Percentiles rank a stretch among this genome's conserved stretches.
These are phyloP conservation scores for Blepharisma stoltei DNA, from an alignment of 73 alveolate genomes.

Conservation along the genomic window DNA sequence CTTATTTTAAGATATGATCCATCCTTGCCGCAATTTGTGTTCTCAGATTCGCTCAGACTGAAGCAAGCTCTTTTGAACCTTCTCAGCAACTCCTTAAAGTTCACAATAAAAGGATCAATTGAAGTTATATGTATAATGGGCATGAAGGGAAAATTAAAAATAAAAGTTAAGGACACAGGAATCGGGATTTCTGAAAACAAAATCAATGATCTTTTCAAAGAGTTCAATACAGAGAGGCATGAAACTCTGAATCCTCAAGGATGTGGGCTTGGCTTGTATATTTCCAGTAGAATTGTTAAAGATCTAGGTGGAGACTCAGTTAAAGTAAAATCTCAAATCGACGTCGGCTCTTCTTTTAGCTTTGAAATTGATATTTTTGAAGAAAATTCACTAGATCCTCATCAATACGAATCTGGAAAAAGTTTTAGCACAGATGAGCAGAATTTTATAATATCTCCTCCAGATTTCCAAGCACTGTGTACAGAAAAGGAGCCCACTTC, in stretches of 20 bases:
- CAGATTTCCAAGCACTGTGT: neutral
- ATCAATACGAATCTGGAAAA: neutral
- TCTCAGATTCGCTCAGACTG: slow-evolving; percentile 34
- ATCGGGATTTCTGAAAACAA: no score
- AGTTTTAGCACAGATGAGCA: neutral
- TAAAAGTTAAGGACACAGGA: no score
- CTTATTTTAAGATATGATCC: neutral
- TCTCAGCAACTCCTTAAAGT: slow-evolving; percentile 43
- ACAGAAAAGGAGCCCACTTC: neutral
- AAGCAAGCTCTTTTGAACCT: slow-evolving; percentile 40
- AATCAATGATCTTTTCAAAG: neutral
- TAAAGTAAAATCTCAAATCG: neutral
- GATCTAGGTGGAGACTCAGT: neutral
- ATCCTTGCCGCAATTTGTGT: slow-evolving; percentile 8
- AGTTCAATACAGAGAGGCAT: neutral
- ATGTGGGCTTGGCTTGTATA: neutral
- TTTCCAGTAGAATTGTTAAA: neutral
- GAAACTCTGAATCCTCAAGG: neutral
- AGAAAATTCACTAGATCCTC: neutral
- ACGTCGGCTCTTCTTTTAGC: neutral
- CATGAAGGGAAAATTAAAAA: no score
- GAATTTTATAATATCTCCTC: neutral
- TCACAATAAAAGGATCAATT: slow-evolving; percentile 42
- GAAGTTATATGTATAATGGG: no score
- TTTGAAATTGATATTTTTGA: neutral